Conservation (phyloP, 2,329 filamentous ascomycete species). For the Botrytis aclada region DNA sequence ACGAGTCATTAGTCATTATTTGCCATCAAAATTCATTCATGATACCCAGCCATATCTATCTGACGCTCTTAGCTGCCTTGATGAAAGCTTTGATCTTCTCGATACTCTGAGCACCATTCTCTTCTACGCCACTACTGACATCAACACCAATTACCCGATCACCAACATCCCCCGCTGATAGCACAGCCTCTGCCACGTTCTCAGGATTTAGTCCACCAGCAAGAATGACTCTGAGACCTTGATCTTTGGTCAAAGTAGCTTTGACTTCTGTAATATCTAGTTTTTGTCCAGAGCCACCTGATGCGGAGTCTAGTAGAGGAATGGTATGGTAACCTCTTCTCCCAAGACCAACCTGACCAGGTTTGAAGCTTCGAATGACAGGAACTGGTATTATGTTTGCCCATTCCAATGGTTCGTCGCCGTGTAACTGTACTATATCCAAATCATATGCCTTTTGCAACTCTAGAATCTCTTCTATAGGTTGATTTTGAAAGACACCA, state of each 20-base stretch:
- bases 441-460: slow-evolving; percentile 73
- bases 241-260: slow-evolving; percentile 61
- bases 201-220: slow-evolving; percentile 80
- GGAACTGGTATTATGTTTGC: slow-evolving; percentile 84
- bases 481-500: slow-evolving; percentile 91
- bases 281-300: slow-evolving; percentile 75
- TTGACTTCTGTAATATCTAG: slow-evolving; percentile 71
- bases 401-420: slow-evolving; percentile 90
- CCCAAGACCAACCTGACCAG: slow-evolving; percentile 59
- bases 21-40: neutral
- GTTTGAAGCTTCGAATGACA: slow-evolving; percentile 82
- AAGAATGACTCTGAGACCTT: slow-evolving; percentile 70
- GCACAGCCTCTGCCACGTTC: slow-evolving; percentile 69
- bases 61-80: slow-evolving; percentile 59
- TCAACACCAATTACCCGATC: slow-evolving; percentile 77
- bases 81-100: slow-evolving; percentile 81
- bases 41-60: slow-evolving; percentile 22
- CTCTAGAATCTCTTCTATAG: slow-evolving; percentile 75
- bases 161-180: slow-evolving; percentile 56
- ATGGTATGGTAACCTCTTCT: slow-evolving; percentile 77
- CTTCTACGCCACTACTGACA: slow-evolving; percentile 91
- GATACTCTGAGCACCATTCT: slow-evolving; percentile 73
- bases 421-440: slow-evolving; percentile 91
- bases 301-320: slow-evolving; percentile 82
- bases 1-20: slow-evolving; percentile 3